Percentiles rank a stretch among this genome's conserved stretches.
Conservation (phyloP, 164 flowering plant species). For the Magnolia changhungtana region DNA sequence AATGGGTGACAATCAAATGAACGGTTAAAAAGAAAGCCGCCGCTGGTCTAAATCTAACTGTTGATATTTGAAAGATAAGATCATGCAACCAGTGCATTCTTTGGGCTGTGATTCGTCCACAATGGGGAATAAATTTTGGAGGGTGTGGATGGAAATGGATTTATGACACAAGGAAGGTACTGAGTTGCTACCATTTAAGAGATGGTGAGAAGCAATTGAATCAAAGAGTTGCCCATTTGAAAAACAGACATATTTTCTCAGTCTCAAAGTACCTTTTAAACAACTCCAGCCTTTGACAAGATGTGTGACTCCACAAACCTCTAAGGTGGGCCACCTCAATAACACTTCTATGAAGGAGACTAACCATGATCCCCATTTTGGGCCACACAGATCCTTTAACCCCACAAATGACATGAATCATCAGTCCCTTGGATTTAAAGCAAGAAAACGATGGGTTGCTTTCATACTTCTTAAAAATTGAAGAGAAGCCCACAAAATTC, state of each 20-base stretch:
- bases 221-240: background rate
- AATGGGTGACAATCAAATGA: background rate
- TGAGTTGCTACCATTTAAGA: background rate
- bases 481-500: background rate
- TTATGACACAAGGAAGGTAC: background rate
- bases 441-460: slow-evolving; percentile 7
- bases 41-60: background rate
- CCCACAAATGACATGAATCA: background rate
- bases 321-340: background rate
- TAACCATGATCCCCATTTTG: background rate
- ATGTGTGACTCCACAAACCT: background rate
- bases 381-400: background rate
- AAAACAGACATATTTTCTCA: slow-evolving; percentile 11
- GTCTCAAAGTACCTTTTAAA: background rate
- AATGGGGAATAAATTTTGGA: background rate
- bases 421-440: background rate
- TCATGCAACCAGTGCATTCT: background rate
- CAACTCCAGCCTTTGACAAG: background rate
- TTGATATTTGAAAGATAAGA: background rate
- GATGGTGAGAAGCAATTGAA: background rate
- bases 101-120: background rate
- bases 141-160: background rate
- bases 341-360: background rate
- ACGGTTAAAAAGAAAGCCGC: background rate
- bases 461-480: background rate